phyloP scores from a whole-genome alignment of 352 stramenopile species.

The Phytophthora brassicae region DNA sequence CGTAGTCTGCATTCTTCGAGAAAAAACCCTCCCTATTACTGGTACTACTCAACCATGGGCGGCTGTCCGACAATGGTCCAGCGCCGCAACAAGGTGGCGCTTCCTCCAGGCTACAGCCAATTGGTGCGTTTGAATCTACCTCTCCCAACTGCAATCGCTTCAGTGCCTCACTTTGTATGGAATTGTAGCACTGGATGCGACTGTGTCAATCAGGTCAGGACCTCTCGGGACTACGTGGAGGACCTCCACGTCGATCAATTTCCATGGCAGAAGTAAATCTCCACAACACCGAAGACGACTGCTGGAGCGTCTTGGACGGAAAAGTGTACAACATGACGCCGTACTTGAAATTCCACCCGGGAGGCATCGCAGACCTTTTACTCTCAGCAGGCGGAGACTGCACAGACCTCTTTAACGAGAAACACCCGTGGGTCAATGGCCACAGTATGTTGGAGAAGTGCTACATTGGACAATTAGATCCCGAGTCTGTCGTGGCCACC shows the following conservation, averaged over 20 bases:
- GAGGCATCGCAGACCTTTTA: conserved; percentile 93
- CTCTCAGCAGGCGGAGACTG: conserved; percentile 91
- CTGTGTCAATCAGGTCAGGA: conserved; percentile 84
- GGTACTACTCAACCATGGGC: conserved; percentile 38
- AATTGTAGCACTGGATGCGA: conserved; percentile 90
- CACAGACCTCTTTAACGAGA: conserved; percentile 96
- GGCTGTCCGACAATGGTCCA: conserved; percentile 63
- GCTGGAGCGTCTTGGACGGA: conserved; percentile 92
- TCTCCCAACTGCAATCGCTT: background rate
- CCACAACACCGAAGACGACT: conserved; percentile 91
- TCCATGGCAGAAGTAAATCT: conserved; percentile 82
- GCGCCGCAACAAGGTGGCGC: conserved; percentile 74
- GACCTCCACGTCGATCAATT: conserved; percentile 58
- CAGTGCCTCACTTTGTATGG: background rate
- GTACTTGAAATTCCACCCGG: conserved; percentile 98
- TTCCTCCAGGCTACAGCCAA: conserved; percentile 91
- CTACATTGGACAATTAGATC: conserved; percentile 68
- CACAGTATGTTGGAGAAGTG: conserved; percentile 91
- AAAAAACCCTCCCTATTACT: no score
- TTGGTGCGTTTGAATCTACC: conserved; percentile 44
- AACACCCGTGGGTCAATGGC: conserved; percentile 95
- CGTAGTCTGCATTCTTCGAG: no score
- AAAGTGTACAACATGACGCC: conserved; percentile 96
- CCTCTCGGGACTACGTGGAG: conserved; percentile 75
- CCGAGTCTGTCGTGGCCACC: conserved; percentile 36